Base-by-base conservation (phyloP, 192 early-diverging fungal species). In the Backusella psychrophila region DNA sequence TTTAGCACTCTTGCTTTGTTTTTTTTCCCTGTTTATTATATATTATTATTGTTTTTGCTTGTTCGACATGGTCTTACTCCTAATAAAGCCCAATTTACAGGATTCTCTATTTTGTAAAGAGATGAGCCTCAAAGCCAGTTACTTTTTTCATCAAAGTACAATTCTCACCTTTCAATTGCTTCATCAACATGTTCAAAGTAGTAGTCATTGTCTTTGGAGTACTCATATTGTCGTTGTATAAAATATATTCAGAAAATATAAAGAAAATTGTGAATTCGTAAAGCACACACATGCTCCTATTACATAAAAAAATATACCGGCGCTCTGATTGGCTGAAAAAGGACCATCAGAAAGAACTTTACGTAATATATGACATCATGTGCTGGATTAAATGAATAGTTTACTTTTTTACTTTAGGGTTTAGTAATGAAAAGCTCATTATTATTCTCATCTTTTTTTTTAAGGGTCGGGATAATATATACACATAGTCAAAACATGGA, bases 71-170 rank as follows among this genome's bases (percentile, higher is more conserved):
- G 0, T 31, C 69, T 23, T 35, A 91, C 85, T 34, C 84, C 83
- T 9, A 84, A 77, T 19, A 93, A 82, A 31, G 85, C 81, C 91
- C 91, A 93, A 80, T 93, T 93, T 42, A 93, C 69, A 46, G 91
- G 91, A 78, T 93, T 93, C 33, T 80, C 78, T 80, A 70, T 14
- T 49, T 49, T 63, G 56, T 29, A 29, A 29, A 29, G 23, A 63
- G 56, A 63, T 63, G 56, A 63, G 56, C 23, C 14, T 26, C 26
- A 63, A 63, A 29, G 21, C 29, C 26, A 12, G 8, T 29, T 63
- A 12, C n/a, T 63, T 63, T 53, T 26, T 63, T 63, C 26, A 29
- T 63, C 26, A 29, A 8, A 26, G 3, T 29, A 21, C 21, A 11
- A 7, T 9, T 11, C 11, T 63, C 26, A 63, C 56, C 56, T 63